phyloP scores from a whole-genome alignment of 345 rosid species.

The Eucalyptus virginea region DNA sequence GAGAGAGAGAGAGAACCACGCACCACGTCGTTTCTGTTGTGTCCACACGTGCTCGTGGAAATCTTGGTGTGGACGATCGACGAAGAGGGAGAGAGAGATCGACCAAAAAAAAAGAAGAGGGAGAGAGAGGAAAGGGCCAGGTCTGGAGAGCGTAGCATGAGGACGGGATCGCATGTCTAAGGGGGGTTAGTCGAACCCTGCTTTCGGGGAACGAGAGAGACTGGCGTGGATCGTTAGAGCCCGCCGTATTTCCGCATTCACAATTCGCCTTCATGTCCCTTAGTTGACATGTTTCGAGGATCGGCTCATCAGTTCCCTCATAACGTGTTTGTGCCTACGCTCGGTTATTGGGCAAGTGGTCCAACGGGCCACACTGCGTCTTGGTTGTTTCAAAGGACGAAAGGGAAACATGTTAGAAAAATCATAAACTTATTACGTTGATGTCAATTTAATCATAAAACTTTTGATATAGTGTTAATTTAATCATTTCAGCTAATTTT shows the following conservation, averaged over 20 bases:
- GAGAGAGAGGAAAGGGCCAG: background rate
- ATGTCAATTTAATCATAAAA: too few species aligned
- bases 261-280: too few species aligned
- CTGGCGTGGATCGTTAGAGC: background rate
- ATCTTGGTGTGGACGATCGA: too few species aligned
- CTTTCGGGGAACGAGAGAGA: background rate
- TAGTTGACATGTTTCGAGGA: background rate
- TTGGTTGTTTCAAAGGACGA: fast-evolving
- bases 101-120: too few species aligned
- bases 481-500: too few species aligned
- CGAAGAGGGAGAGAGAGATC: too few species aligned
- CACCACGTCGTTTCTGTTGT: background rate
- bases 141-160: background rate
- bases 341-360: background rate
- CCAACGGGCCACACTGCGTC: background rate
- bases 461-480: too few species aligned
- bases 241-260: background rate
- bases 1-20: background rate
- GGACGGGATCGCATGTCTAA: background rate
- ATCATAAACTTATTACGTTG: too few species aligned
- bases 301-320: background rate
- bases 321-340: background rate
- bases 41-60: background rate
- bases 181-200: background rate
- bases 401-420: too few species aligned